Conservation (phyloP, 352 stramenopile genomes). For the Globisporangium recalcitrans region DNA sequence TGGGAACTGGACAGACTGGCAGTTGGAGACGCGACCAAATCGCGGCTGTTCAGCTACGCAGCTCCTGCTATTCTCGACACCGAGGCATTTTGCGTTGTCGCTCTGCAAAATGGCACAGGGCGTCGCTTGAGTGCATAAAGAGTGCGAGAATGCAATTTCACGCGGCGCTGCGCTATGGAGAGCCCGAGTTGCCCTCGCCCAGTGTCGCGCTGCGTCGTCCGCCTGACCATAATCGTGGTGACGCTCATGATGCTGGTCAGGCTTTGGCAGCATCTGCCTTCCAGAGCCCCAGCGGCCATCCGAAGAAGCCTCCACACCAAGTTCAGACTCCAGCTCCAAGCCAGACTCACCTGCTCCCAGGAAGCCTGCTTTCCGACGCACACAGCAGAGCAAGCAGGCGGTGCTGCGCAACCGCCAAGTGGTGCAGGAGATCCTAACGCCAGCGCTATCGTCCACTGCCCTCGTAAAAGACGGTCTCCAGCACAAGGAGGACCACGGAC, state of each 20-base stretch:
- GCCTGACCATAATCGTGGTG: too few relatives aligned
- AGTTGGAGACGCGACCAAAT: not conserved
- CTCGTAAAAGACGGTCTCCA: conserved; percentile 4
- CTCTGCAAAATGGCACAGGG: not conserved
- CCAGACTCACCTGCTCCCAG: not conserved
- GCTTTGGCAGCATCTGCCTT: too few relatives aligned
- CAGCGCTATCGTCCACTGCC: conserved; percentile 14
- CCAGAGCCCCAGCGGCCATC: not conserved
- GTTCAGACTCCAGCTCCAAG: not conserved
- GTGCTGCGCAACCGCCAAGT: conserved; percentile 45
- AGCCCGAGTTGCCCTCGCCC: not conserved
- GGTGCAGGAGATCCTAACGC: conserved; percentile 43
- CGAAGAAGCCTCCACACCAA: conserved; percentile 11
- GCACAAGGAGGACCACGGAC: not conserved
- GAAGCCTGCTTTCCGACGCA: conserved; percentile 32
- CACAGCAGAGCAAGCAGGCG: conserved; percentile 44
- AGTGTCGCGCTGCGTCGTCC: not conserved
- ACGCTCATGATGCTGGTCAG: not conserved
- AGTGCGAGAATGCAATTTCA: conserved; percentile 11
- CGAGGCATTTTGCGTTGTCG: not conserved
- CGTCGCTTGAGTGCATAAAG: not conserved
- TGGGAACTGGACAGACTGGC: not conserved
- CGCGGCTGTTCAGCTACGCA: not conserved
- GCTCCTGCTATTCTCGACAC: not conserved
- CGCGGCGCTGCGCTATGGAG: not conserved